phyloP scores from a whole-genome alignment of 306 rosid species.

The Albizia julibrissin region DNA sequence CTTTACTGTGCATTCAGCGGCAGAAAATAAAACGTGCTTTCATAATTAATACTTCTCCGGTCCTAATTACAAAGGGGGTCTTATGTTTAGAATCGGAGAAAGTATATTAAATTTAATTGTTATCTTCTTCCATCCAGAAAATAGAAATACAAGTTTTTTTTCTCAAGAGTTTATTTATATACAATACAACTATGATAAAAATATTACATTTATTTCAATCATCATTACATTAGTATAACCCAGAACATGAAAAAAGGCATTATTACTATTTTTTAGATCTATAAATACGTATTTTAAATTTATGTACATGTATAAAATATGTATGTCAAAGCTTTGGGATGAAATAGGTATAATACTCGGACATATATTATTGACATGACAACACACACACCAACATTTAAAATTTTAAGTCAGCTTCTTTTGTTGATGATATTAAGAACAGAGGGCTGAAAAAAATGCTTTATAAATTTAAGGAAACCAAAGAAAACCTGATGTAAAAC shows the following conservation, averaged over 20 bases:
- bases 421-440: no score
- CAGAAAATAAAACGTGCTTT: neutral
- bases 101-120: neutral
- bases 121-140: neutral
- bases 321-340: neutral
- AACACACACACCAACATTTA: no score
- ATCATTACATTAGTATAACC: neutral
- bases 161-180: neutral
- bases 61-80: no score
- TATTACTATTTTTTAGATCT: neutral
- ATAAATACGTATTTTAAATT: no score
- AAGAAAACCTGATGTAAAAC: no score
- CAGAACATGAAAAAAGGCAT: neutral
- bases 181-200: neutral
- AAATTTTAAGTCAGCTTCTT: no score
- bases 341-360: neutral
- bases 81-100: no score
- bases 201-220: neutral
- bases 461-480: no score
- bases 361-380: no score
- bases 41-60: neutral
- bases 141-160: neutral
- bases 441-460: no score
- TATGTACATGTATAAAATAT: neutral
- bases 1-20: neutral